Evolutionary conservation across 225 moss, liverwort and hornwort species (phyloP).

Genomic region (Asterella californica): DNA sequence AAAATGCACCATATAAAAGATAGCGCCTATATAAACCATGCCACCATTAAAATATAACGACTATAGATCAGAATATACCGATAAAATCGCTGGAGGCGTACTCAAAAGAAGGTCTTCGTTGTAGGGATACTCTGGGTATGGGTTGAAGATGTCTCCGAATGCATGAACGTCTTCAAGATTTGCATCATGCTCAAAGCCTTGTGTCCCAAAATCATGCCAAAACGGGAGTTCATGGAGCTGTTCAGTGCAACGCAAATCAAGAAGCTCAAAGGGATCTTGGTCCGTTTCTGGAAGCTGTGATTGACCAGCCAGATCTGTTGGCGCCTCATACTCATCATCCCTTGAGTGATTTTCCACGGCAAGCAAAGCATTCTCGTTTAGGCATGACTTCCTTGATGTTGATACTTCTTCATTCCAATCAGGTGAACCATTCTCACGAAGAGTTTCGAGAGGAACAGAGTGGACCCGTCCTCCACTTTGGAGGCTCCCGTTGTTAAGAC

Average conservation of each 20-base stretch:
- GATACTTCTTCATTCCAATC: constrained; percentile 34
- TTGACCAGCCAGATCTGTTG: constrained; percentile 2
- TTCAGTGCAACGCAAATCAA: constrained; percentile 22
- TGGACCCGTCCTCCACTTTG: not conserved
- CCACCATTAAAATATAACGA: not conserved
- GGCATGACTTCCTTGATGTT: constrained; percentile 24
- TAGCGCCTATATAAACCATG: not conserved
- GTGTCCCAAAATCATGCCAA: not conserved
- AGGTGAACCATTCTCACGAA: constrained; percentile 14
- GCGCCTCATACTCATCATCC: constrained; percentile 6
- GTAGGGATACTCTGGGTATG: constrained; percentile 29
- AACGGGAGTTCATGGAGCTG: not conserved
- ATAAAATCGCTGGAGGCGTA: constrained; percentile 18
- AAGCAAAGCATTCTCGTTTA: constrained; percentile 19
- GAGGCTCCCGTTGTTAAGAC: constrained; percentile 8
- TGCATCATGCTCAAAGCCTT: not conserved
- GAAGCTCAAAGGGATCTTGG: not conserved
- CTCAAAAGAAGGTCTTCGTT: constrained; percentile 10
- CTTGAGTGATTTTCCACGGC: not conserved
- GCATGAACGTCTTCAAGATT: not conserved
- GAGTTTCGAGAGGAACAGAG: not conserved
- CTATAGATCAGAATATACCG: constrained; percentile 21
- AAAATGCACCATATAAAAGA: not conserved
- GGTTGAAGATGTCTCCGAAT: constrained; percentile 21
- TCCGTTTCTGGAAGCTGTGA: constrained; percentile 22